Evolutionary conservation across 441 rosid species (phyloP).

Genomic region (Brassica balearica): DNA sequence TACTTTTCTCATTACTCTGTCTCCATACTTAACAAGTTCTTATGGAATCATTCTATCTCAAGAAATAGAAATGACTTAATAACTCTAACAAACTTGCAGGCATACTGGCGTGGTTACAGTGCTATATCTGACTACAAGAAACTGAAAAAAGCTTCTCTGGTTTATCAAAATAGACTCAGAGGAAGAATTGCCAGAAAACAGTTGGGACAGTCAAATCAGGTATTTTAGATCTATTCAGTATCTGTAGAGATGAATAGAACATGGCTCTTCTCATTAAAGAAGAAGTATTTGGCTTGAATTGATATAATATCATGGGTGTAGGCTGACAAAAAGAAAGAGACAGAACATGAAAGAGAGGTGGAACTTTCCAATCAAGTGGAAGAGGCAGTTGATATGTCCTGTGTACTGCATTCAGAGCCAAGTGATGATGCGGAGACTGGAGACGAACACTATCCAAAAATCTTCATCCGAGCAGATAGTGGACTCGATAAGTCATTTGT

Average conservation of each 20-base stretch:
- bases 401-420: not conserved
- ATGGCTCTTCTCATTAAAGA: not conserved
- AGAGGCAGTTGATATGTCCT: not conserved
- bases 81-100: slow-evolving; percentile 52
- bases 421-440: slow-evolving; percentile 1
- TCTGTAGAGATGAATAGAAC: not conserved
- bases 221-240: slow-evolving; percentile 30
- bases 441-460: not conserved
- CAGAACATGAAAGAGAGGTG: slow-evolving; percentile 25
- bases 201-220: slow-evolving; percentile 50
- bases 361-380: not conserved
- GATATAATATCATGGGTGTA: slow-evolving; percentile 28
- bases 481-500: slow-evolving; percentile 18
- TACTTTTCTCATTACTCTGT: slow-evolving; percentile 36
- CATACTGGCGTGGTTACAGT: slow-evolving; percentile 71
- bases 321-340: slow-evolving; percentile 39
- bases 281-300: slow-evolving; percentile 7
- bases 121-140: slow-evolving; percentile 62
- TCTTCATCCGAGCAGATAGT: slow-evolving; percentile 16
- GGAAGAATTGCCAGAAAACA: slow-evolving; percentile 52
- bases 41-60: slow-evolving; percentile 30
- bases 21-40: not conserved
- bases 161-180: slow-evolving; percentile 58
- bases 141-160: slow-evolving; percentile 53
- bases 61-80: slow-evolving; percentile 38